Evolutionary conservation across 495 filamentous ascomycete species (phyloP), one percentile per base, ranked within the genome.

Genomic region (Trichoderma erinaceum): DNA sequence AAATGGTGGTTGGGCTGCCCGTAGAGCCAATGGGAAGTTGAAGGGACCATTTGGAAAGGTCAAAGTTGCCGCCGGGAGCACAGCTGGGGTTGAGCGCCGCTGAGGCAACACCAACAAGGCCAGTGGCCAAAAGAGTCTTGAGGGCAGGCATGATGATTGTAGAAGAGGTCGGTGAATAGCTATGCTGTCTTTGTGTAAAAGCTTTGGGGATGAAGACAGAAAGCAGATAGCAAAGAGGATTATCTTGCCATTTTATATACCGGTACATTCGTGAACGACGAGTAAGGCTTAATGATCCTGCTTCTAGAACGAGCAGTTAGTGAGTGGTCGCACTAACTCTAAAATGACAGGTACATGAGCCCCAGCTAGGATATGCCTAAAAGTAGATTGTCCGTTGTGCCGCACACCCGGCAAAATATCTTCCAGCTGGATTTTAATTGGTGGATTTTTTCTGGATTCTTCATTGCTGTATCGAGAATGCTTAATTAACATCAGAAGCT

Each of bases 1-100:
- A 48, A 56, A 79, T 74, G 11, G 70, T 75, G 27, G 69, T 67
- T 27, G 76, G 73, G 12, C 66, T 63, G 50, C 77, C 78, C 1
- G 68, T 50, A 25, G 7, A 67, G 27, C 77, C 78, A 32, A 71
- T 77, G 15, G 78, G 77, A 18, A 80, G 75, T 68, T 80, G 78
- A 48, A 80, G 76, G 16, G 66, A 68, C 70, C 71, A 77, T 63
- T 65, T 67, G 52, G 65, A 66, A 23, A 77, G 71, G 66, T 80
- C 72, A 67, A 80, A 78, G 70, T 79, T 79, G 15, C 75, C 77
- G 21, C 77, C 77, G 0, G 77, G 77, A 11, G 76, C 75, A 65
- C 76, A 78, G 18, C 65, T 69, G 67, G 75, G 66, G 68, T 75
- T 68, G 5, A 73, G 70, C 32, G 63, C 70, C 32, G 63, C 70